phyloP scores from a whole-genome alignment of 495 filamentous ascomycete genomes.

The Aspergillus nanangensis region DNA sequence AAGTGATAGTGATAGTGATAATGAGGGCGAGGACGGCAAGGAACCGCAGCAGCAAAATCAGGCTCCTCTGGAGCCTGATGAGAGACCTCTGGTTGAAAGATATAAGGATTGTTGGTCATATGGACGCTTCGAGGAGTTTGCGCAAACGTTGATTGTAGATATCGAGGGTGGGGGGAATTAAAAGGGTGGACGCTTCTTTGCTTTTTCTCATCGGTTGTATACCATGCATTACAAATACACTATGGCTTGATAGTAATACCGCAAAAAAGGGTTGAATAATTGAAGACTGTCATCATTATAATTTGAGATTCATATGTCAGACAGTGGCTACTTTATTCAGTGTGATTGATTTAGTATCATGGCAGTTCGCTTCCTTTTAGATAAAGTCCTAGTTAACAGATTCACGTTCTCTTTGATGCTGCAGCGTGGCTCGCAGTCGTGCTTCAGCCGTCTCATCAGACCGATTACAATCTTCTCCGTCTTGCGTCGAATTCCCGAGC shows the following conservation, averaged over 20 bases:
- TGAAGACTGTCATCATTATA: no score
- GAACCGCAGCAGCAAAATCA: constrained; percentile 41
- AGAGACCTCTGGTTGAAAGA: constrained; percentile 64
- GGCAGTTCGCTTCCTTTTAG: background rate
- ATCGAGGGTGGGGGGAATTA: constrained; percentile 25
- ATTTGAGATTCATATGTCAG: no score
- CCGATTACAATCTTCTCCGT: constrained; percentile 12
- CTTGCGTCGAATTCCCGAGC: constrained; percentile 24
- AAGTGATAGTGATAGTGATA: constrained; percentile 34
- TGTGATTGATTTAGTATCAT: no score
- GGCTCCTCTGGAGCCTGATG: constrained; percentile 41
- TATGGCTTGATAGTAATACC: no score
- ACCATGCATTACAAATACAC: no score
- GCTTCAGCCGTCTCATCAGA: constrained; percentile 32
- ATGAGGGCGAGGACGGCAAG: constrained; percentile 36
- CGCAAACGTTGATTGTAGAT: constrained; percentile 45
- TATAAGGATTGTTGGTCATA: constrained; percentile 75
- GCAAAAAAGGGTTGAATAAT: no score
- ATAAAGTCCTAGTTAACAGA: background rate
- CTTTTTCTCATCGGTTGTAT: no score
- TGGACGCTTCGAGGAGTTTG: constrained; percentile 67
- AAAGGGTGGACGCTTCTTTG: background rate
- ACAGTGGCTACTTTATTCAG: no score
- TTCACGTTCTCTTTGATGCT: constrained; percentile 9
- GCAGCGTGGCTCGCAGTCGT: constrained; percentile 35